Conservation (phyloP, 106 monocot species). For the Triglochin maritima region DNA sequence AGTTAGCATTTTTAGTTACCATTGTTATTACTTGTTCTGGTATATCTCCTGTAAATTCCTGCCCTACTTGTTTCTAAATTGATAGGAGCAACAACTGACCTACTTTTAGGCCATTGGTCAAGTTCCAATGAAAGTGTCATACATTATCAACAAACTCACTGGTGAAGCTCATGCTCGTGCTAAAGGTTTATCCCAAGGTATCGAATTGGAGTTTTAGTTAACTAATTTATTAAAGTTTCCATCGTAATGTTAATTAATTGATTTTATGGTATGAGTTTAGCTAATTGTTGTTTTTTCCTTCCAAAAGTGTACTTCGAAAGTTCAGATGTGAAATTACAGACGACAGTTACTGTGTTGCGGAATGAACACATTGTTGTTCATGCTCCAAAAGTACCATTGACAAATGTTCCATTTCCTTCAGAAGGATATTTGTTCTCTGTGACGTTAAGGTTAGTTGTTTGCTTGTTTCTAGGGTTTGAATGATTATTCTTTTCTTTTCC, state of each 20-base stretch:
- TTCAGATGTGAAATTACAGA: constrained; percentile 55
- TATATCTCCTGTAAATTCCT: too few species aligned
- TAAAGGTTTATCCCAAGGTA: constrained; percentile 79
- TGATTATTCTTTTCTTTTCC: background rate
- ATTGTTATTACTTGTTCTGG: background rate
- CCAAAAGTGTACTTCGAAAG: constrained; percentile 52
- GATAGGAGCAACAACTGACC: constrained; percentile 19
- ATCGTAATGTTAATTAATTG: background rate
- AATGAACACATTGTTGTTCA: constrained; percentile 47
- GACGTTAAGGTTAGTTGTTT: constrained; percentile 58
- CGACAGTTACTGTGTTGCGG: constrained; percentile 51
- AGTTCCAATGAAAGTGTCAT: constrained; percentile 68
- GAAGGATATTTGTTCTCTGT: constrained; percentile 73
- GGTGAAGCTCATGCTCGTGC: constrained; percentile 66
- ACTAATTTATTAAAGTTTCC: background rate
- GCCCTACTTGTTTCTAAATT: background rate
- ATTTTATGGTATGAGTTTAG: too few species aligned
- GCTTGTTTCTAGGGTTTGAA: too few species aligned
- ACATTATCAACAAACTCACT: constrained; percentile 44
- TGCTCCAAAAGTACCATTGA: constrained; percentile 59
- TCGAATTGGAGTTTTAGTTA: background rate
- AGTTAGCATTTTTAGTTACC: too few species aligned
- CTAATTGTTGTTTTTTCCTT: background rate
- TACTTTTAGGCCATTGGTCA: constrained; percentile 48
- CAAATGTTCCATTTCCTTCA: constrained; percentile 56